phyloP scores from a whole-genome alignment of 345 rosid species.

The Eucalyptus curtisii region DNA sequence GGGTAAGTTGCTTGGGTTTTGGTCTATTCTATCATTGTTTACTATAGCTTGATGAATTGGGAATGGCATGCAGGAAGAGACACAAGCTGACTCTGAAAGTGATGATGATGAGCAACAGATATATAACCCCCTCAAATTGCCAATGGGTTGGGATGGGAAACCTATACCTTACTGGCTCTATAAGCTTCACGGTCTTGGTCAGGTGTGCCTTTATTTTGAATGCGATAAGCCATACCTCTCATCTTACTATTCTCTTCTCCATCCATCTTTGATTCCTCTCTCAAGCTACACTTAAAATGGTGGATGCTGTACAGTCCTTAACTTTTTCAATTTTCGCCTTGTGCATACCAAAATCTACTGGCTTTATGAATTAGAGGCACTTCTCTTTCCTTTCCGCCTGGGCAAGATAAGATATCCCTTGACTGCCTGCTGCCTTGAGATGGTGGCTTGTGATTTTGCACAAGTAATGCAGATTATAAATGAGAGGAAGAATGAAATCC shows the following conservation, averaged over 20 bases:
- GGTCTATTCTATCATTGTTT: neutral
- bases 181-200: constrained; percentile 99
- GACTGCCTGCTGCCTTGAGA: neutral
- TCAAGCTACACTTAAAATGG: neutral
- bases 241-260: neutral
- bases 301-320: neutral
- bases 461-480: neutral
- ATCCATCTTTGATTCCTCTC: neutral
- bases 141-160: constrained; percentile 99
- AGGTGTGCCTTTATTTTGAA: constrained; percentile 28
- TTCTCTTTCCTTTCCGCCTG: neutral
- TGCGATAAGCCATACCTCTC: neutral
- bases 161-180: constrained; percentile 99
- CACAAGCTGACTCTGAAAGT: constrained; percentile 84
- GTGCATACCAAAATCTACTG: neutral
- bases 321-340: neutral
- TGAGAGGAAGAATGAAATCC: neutral
- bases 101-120: constrained; percentile 96
- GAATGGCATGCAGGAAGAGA: constrained; percentile 60
- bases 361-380: neutral
- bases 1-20: neutral
- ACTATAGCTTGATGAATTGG: neutral
- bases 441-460: neutral
- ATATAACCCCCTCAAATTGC: constrained; percentile 88
- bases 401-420: neutral